A percentile compares a stretch with the other conserved stretches of the same genome.
Evolutionary conservation across 768 basidiomycete species (phyloP).

Genomic region (Boletus pseudo-olivaceus): DNA sequence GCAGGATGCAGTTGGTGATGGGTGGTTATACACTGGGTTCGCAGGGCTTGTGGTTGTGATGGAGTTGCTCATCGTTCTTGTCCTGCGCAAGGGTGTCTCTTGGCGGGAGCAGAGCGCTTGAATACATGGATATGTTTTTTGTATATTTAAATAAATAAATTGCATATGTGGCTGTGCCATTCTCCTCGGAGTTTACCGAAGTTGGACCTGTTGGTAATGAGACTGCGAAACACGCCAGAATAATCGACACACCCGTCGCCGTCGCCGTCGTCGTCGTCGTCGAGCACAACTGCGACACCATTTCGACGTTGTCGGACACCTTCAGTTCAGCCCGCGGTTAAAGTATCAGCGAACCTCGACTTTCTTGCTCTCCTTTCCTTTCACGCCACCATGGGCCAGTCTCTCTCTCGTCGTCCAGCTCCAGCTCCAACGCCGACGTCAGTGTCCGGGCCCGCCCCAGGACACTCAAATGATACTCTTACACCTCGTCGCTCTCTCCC

Average conservation of each 20-base stretch:
- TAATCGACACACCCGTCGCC: slow-evolving; percentile 16
- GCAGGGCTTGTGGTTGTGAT: slow-evolving; percentile 49
- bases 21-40: slow-evolving; percentile 73
- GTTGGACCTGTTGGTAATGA: slow-evolving; percentile 21
- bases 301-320: slow-evolving; percentile 4
- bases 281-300: slow-evolving; percentile 11
- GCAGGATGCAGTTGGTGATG: slow-evolving; percentile 74
- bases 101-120: slow-evolving; percentile 49
- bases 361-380: neutral
- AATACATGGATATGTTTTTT: neutral
- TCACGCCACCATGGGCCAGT: slow-evolving; percentile 28
- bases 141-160: slow-evolving; percentile 8
- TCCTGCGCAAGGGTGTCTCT: slow-evolving; percentile 51
- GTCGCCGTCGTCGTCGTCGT: slow-evolving; percentile 11
- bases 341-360: neutral
- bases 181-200: slow-evolving; percentile 17
- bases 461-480: neutral
- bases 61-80: slow-evolving; percentile 56
- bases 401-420: slow-evolving; percentile 26
- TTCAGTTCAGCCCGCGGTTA: neutral
- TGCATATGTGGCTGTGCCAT: slow-evolving; percentile 17
- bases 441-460: slow-evolving; percentile 10
- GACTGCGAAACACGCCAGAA: slow-evolving; percentile 26
- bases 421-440: slow-evolving; percentile 5
- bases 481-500: slow-evolving; percentile 25